These are phyloP conservation scores for Aspergillus sclerotiicarbonarius DNA, from an alignment of 495 filamentous ascomycete species.

Conservation along the genomic window DNA sequence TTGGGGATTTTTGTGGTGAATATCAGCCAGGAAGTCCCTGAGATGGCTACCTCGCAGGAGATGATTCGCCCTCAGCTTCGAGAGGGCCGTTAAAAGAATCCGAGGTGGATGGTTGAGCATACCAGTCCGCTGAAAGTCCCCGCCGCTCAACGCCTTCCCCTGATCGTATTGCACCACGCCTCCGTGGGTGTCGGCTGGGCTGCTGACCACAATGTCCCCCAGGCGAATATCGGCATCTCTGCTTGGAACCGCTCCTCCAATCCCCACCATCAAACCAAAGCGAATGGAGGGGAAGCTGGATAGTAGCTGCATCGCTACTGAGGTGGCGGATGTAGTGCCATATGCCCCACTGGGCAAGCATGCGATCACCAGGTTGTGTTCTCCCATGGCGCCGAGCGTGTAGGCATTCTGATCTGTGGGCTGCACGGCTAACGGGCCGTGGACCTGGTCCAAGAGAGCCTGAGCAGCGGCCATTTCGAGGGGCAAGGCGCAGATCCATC, in stretches of 20 bases:
- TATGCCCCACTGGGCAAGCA: background rate
- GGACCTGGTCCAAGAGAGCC: background rate
- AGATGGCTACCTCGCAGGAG: background rate
- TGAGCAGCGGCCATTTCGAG: constrained; percentile 3
- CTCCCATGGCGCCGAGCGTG: background rate
- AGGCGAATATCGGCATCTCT: background rate
- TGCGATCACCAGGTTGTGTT: background rate
- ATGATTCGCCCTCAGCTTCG: background rate
- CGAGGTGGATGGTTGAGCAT: background rate
- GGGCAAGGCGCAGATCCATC: constrained; percentile 8
- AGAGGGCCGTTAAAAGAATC: background rate
- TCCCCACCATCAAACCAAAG: constrained; percentile 2
- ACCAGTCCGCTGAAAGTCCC: background rate
- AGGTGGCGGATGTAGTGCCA: background rate
- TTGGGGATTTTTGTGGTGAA: no score
- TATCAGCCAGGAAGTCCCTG: no score
- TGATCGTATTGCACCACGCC: constrained; percentile 1
- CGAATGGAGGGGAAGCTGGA: background rate
- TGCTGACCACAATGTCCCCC: background rate
- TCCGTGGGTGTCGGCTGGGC: background rate
- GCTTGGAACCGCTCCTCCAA: constrained; percentile 2
- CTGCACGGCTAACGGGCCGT: background rate
- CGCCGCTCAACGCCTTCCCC: background rate
- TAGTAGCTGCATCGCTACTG: background rate
- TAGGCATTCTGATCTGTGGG: background rate